These are phyloP conservation scores for Ophiostoma himal-ulmi DNA, from an alignment of 2,329 filamentous ascomycete genomes.

Conservation along the genomic window DNA sequence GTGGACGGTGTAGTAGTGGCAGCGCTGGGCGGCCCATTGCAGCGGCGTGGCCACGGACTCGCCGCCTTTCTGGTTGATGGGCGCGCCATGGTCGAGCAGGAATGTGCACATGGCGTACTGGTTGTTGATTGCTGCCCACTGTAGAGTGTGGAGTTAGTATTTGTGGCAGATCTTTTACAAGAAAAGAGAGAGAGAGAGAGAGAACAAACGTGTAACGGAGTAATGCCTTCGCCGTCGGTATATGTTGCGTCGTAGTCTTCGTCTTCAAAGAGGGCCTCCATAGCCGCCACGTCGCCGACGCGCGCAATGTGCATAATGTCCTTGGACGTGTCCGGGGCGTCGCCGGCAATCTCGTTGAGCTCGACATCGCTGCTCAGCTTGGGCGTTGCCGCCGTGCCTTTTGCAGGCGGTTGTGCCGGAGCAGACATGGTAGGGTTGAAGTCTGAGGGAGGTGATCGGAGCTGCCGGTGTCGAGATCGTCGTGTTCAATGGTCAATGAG, in stretches of 20 bases:
- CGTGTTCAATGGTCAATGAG: too few relatives aligned
- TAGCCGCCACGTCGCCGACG: constrained; percentile 75
- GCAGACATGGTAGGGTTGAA: constrained; percentile 25
- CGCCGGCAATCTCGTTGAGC: constrained; percentile 43
- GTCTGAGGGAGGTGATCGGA: too few relatives aligned
- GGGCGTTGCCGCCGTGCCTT: constrained; percentile 48
- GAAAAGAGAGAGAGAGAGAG: not conserved
- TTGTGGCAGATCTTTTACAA: not conserved
- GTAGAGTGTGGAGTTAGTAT: constrained; percentile 22
- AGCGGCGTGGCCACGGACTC: constrained; percentile 90
- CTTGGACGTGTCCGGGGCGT: constrained; percentile 40
- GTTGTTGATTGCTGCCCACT: constrained; percentile 99
- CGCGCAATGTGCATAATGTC: constrained; percentile 96
- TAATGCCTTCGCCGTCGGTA: constrained; percentile 87
- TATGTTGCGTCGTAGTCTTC: constrained; percentile 78
- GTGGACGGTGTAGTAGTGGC: constrained; percentile 93
- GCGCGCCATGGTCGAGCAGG: constrained; percentile 74
- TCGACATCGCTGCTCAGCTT: constrained; percentile 53
- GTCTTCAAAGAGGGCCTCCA: constrained; percentile 83
- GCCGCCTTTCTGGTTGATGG: constrained; percentile 92
- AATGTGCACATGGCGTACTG: constrained; percentile 97
- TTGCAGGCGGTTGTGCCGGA: constrained; percentile 51
- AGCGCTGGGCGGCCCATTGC: constrained; percentile 94
- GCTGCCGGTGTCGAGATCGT: not conserved
- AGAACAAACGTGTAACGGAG: constrained; percentile 71